A percentile compares a stretch with the other conserved stretches of the same genome.
phyloP scores from a whole-genome alignment of 163 green algal species.

The Chlamydomonas reinhardtii region DNA sequence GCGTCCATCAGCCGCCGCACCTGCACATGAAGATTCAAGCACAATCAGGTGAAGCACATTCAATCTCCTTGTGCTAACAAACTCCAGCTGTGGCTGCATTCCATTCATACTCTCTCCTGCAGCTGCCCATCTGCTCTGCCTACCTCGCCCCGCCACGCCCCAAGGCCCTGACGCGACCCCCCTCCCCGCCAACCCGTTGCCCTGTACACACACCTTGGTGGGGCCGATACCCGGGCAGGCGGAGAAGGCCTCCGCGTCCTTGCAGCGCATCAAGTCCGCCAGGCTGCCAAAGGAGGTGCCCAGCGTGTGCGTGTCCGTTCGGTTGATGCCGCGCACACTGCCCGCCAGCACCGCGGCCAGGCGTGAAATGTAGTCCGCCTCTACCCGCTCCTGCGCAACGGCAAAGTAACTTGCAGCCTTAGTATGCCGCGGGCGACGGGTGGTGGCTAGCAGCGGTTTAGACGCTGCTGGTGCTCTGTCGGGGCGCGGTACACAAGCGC shows the following conservation, averaged over 20 bases:
- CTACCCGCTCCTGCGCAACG: constrained; percentile 56
- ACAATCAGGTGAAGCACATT: too few relatives aligned
- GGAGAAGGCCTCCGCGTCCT: constrained; percentile 70
- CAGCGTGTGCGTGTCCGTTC: constrained; percentile 81
- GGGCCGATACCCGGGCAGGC: constrained; percentile 86
- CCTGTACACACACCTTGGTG: constrained; percentile 76
- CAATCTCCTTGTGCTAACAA: too few relatives aligned
- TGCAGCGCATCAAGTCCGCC: constrained; percentile 69
- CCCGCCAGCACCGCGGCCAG: constrained; percentile 81
- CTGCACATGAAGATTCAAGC: neutral
- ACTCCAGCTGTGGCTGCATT: too few relatives aligned
- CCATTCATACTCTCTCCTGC: too few relatives aligned
- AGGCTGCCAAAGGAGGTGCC: constrained; percentile 71
- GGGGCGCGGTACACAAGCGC: too few relatives aligned
- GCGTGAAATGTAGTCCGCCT: constrained; percentile 83
- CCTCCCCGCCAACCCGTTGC: neutral
- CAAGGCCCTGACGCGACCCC: neutral
- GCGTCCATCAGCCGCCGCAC: constrained; percentile 77
- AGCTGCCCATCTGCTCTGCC: too few relatives aligned
- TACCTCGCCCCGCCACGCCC: too few relatives aligned
- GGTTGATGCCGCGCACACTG: constrained; percentile 92
- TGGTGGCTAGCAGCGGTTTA: too few relatives aligned
- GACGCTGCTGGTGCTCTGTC: too few relatives aligned
- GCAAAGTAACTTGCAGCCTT: too few relatives aligned
- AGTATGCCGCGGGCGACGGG: too few relatives aligned